Conservation (phyloP, 179 eudicot species). For the Amaranthus tricolor region DNA sequence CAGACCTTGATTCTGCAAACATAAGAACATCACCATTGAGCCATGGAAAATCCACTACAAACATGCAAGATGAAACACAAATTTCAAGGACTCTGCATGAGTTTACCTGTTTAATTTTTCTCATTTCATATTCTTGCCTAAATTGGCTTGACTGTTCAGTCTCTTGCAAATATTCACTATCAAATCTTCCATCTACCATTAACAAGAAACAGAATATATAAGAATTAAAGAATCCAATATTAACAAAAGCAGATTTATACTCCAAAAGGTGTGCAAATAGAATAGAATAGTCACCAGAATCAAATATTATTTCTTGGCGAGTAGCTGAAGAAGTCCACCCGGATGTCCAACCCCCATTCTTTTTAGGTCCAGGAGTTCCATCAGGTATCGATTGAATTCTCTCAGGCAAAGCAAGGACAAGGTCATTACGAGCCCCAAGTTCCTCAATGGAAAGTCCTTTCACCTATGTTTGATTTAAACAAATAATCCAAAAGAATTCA, state of each 20-base stretch:
- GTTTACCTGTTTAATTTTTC: conserved; percentile 87
- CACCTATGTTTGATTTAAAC: conserved; percentile 43
- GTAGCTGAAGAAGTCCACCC: conserved; percentile 83
- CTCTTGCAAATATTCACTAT: conserved; percentile 78
- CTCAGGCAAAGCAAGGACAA: conserved; percentile 90
- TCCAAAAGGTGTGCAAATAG: conserved; percentile 2
- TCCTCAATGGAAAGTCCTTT: conserved; percentile 96
- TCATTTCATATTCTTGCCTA: conserved; percentile 93
- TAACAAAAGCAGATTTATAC: neutral
- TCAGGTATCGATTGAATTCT: conserved; percentile 93
- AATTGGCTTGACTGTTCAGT: conserved; percentile 89
- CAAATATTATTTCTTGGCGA: conserved; percentile 85
- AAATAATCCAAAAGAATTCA: neutral
- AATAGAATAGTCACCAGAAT: conserved; percentile 63
- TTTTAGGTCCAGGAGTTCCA: conserved; percentile 78
- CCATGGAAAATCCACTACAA: neutral
- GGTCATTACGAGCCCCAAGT: conserved; percentile 79
- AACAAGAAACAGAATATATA: conserved; percentile 12
- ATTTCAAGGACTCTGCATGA: neutral
- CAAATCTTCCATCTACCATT: conserved; percentile 68
- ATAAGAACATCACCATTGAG: conserved; percentile 14
- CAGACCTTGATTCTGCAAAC: conserved; percentile 82
- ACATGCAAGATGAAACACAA: conserved; percentile 8
- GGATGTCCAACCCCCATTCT: conserved; percentile 82
- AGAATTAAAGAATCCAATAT: neutral